Base-by-base conservation (phyloP, 176 grass and related monocot species). In the Coix lacrymajobi region DNA sequence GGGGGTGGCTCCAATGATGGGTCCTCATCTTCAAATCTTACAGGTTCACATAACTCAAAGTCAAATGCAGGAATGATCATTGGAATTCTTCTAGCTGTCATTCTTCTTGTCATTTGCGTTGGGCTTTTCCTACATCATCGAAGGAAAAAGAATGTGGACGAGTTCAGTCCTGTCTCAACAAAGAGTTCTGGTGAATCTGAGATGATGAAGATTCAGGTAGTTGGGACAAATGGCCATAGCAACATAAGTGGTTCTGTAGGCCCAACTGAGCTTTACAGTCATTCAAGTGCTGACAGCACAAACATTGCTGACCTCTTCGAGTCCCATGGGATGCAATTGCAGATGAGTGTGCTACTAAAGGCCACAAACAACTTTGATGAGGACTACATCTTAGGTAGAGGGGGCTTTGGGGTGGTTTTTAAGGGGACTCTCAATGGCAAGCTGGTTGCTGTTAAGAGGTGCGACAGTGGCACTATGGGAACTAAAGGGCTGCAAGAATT, bases 401-500 rank as follows among this genome's bases (percentile, higher is more conserved):
- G 96, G 24, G 96, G 96, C 16, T 98, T 98, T 62, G 96, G 96
- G 39, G 80, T 98, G 40, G 96, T 98, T 61, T 98, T 90, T 83
- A 95, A 90, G 84, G 96, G 96, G 26, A 80, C 82, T 29, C 91
- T 80, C 41, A 91, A 92, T 90, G 96, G 91, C 13, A 93, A 84
- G 69, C 62, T 82, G 29, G 68, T 98, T 49, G 96, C 96, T 51
- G 96, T 98, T 75, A 98, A 98, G 76, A 87, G 91, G 43, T 95
- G 79, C 16, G 87, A 90, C 38, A 79, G 76, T 80, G 89, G 92
- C 67, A 39, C 86, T 20, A 90, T 93, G 87, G 91, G 96, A 78
- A 95, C 88, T 81, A 98, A 93, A 83, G 96, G 96, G 43, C 77
- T 89, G 37, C 76, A 93, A 73, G 96, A 98, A 73, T 98, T 95